Evolutionary conservation across 306 rosid genomes (phyloP).

Genomic region (Purshia tridentata): DNA sequence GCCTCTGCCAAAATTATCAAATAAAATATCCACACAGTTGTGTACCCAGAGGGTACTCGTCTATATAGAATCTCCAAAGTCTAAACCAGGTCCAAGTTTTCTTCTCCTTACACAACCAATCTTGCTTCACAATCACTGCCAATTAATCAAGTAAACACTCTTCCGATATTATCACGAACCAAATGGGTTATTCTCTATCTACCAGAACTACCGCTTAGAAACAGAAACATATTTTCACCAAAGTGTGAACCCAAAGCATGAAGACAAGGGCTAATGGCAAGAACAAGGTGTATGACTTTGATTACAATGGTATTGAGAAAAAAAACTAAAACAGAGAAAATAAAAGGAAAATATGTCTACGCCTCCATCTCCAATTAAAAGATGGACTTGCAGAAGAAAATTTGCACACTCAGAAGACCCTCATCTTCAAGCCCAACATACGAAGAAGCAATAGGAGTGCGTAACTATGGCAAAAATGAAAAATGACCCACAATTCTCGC

Average conservation of each 20-base stretch:
- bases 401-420: conserved; percentile 45
- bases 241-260: conserved; percentile 20
- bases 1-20: background rate
- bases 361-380: conserved; percentile 54
- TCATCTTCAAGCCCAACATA: conserved; percentile 32
- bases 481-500: conserved; percentile 20
- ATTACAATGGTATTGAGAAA: conserved; percentile 27
- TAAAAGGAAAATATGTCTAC: conserved; percentile 33
- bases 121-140: conserved; percentile 19
- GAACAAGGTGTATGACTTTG: conserved; percentile 16
- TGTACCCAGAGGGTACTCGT: conserved; percentile 1
- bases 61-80: background rate
- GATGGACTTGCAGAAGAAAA: conserved; percentile 50
- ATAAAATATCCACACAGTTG: conserved; percentile 9
- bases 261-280: conserved; percentile 26
- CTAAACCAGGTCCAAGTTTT: background rate
- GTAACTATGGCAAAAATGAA: conserved; percentile 23
- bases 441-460: conserved; percentile 15
- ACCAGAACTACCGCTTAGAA: conserved; percentile 13
- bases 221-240: conserved; percentile 22
- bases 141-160: conserved; percentile 19
- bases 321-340: background rate
- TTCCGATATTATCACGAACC: conserved; percentile 5
- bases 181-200: conserved; percentile 9
- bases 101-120: conserved; percentile 7